Percentiles rank a stretch among this genome's conserved stretches.
Conservation (phyloP, 352 stramenopile species). For the Globisporangium nagaii region DNA sequence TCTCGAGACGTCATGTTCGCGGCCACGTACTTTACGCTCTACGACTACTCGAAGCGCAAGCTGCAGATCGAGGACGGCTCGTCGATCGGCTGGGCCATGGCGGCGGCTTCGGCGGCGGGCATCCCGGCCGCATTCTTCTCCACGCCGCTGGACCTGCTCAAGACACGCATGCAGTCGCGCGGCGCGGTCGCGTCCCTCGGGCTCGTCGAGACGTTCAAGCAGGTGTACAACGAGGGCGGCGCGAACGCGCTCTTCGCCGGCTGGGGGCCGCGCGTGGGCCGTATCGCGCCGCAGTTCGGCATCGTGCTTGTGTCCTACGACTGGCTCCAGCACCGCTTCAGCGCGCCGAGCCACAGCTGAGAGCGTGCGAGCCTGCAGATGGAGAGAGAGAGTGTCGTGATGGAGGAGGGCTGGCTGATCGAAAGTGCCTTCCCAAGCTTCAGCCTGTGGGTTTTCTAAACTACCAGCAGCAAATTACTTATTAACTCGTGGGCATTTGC, state of each 20-base stretch:
- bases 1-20: conserved; percentile 71
- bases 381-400: not conserved
- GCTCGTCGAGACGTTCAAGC: conserved; percentile 47
- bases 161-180: conserved; percentile 78
- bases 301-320: conserved; percentile 81
- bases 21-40: conserved; percentile 76
- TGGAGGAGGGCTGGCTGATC: not conserved
- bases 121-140: conserved; percentile 75
- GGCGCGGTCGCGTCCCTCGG: conserved; percentile 28
- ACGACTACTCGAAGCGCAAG: conserved; percentile 64
- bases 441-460: not conserved
- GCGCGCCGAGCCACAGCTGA: not conserved
- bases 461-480: conserved; percentile 3
- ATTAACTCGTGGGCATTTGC: not conserved
- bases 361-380: no score
- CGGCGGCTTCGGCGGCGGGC: conserved; percentile 57
- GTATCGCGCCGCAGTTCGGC: conserved; percentile 77
- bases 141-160: conserved; percentile 70
- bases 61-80: conserved; percentile 59
- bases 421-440: not conserved
- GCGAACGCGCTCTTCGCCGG: conserved; percentile 52
- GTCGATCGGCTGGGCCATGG: conserved; percentile 68
- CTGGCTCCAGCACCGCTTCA: conserved; percentile 70
- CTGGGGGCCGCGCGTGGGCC: conserved; percentile 62
- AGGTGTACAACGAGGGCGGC: conserved; percentile 49